Base-by-base conservation (phyloP, 1,284 basidiomycete species). In the Marasmius oreades region DNA sequence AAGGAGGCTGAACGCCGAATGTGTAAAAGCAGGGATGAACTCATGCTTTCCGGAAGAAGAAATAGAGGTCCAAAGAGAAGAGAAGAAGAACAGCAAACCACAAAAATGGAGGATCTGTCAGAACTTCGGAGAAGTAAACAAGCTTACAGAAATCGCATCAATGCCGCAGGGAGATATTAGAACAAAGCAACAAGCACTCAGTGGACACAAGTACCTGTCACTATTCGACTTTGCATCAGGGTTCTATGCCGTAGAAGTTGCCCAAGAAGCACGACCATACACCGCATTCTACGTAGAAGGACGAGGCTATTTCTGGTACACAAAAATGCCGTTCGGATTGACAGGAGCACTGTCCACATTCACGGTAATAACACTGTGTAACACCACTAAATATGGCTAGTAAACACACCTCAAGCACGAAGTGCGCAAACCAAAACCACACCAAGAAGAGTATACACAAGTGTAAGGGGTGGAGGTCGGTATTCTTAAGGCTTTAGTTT, bases 291-390 rank as follows among this genome's bases (percentile, higher is more conserved):
- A 72, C 55, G 64, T 77, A 0, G 70, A 73, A 56, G 75, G 75
- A 0, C 46, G 64, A 18, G 77, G 75, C 1, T 73, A 70, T 54
- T 73, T 70, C 53, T 62, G 61, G 39, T 76, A 74, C 59, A 52
- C 53, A 3, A 53, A 67, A 1, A 75, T 78, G 74, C 75, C 73
- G 0, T 75, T 76, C 53, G 72, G 76, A 0, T 55, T 76, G 1
- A 77, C 75, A 8, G 76, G 74, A 5, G 72, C 70, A 11, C 75
- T 74, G 18, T 70, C 70, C 1, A 67, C 63, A 1, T 77, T 43
- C n/a, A n/a, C n/a, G n/a, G n/a, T n/a, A n/a, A n/a, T n/a, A n/a
- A n/a, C n/a, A n/a, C n/a, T n/a, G n/a, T n/a, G n/a, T n/a, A n/a
- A n/a, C n/a, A n/a, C n/a, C n/a, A n/a, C n/a, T n/a, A n/a, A n/a